Percentiles rank a stretch among this genome's conserved stretches.
Conservation (phyloP, 345 rosid genomes). For the Arabis hirsuta region DNA sequence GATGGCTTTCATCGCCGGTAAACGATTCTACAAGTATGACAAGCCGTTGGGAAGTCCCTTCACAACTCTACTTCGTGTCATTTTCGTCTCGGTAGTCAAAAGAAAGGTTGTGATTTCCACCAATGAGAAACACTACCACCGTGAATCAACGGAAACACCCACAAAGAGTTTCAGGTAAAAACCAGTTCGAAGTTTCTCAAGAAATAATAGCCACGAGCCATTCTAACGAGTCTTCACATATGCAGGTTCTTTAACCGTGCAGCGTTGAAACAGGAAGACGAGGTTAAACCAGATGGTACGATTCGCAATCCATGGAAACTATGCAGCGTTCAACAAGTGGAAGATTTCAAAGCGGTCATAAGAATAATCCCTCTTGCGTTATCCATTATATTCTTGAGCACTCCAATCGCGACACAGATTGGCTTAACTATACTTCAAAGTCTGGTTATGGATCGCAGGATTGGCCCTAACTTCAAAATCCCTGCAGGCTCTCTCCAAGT, state of each 20-base stretch:
- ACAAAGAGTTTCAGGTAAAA: slow-evolving; percentile 48
- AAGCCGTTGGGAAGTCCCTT: slow-evolving; percentile 59
- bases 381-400: slow-evolving; percentile 47
- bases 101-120: slow-evolving; percentile 40
- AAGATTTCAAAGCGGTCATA: slow-evolving; percentile 59
- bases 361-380: slow-evolving; percentile 54
- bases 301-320: slow-evolving; percentile 53
- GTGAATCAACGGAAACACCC: slow-evolving; percentile 27
- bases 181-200: not conserved
- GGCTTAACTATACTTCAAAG: slow-evolving; percentile 61
- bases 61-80: slow-evolving; percentile 49
- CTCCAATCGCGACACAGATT: slow-evolving; percentile 45
- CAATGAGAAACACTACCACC: slow-evolving; percentile 45
- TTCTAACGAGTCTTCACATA: not conserved
- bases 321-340: slow-evolving; percentile 58
- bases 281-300: slow-evolving; percentile 45
- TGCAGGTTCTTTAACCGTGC: slow-evolving; percentile 31
- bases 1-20: slow-evolving; percentile 46
- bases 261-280: slow-evolving; percentile 52
- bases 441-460: slow-evolving; percentile 55
- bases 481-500: slow-evolving; percentile 66
- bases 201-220: not conserved
- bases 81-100: slow-evolving; percentile 46
- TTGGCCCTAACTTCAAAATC: slow-evolving; percentile 54
- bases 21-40: slow-evolving; percentile 42